Evolutionary conservation across 176 grass and related monocot genomes (phyloP).

Genomic region (Panicum miliaceum): DNA sequence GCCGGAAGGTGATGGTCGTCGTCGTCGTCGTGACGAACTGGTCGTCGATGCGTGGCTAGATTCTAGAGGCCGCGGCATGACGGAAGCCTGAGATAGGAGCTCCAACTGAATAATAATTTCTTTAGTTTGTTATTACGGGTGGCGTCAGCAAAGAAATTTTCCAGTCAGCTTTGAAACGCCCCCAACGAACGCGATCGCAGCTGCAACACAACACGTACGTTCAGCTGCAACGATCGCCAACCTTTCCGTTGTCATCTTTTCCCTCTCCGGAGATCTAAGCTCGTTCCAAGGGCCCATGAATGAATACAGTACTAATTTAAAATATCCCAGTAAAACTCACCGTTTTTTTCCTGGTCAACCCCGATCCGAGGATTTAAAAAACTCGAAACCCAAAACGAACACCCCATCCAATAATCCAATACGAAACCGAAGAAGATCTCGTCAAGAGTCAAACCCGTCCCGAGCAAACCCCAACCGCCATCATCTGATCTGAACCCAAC

Average conservation of each 20-base stretch:
- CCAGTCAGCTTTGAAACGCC: neutral
- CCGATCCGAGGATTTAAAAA: neutral
- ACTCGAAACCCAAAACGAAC: neutral
- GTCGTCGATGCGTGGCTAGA: neutral
- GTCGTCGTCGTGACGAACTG: neutral
- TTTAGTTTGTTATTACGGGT: neutral
- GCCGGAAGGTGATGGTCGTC: too few relatives aligned
- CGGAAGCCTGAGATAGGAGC: neutral
- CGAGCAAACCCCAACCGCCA: neutral
- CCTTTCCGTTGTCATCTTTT: neutral
- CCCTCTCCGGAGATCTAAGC: too few relatives aligned
- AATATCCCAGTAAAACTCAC: neutral
- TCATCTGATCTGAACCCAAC: conserved; percentile 30
- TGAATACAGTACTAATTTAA: too few relatives aligned
- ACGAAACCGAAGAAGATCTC: neutral
- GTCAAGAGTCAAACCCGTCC: neutral
- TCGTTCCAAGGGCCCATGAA: too few relatives aligned
- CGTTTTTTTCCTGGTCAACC: neutral
- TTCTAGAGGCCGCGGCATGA: neutral
- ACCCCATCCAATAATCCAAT: neutral
- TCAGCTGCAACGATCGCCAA: neutral
- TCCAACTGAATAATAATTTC: neutral
- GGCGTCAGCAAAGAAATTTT: neutral
- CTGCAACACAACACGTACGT: too few relatives aligned
- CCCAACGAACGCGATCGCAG: too few relatives aligned